Percentiles rank a stretch among this genome's conserved stretches.
These are phyloP conservation scores for Maudiozyma saulgeensis DNA, from an alignment of 805 yeast genomes.

Conservation along the genomic window DNA sequence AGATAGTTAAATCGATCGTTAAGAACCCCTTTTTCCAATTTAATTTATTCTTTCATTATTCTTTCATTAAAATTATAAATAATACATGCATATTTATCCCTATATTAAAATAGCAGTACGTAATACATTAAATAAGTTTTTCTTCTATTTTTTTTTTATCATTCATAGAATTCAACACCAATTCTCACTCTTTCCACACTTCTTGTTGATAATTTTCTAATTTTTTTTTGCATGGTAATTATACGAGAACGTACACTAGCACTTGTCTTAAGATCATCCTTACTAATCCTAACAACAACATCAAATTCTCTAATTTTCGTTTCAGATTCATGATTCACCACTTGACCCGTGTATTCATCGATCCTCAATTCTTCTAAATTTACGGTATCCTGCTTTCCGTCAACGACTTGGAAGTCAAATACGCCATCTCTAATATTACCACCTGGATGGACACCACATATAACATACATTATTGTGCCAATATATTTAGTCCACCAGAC, in stretches of 20 bases:
- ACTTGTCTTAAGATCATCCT: slow-evolving; percentile 48
- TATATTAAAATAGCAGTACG: no score
- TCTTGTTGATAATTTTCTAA: slow-evolving; percentile 44
- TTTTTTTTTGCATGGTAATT: slow-evolving; percentile 48
- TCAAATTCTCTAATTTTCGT: slow-evolving; percentile 22
- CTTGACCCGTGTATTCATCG: slow-evolving; percentile 14
- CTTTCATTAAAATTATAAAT: background rate
- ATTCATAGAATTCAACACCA: slow-evolving; percentile 37
- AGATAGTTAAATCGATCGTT: no score
- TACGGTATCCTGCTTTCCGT: slow-evolving; percentile 7
- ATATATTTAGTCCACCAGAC: slow-evolving; percentile 68
- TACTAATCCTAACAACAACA: slow-evolving; percentile 36
- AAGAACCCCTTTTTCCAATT: no score
- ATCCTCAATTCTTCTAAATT: slow-evolving; percentile 5
- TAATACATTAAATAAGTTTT: background rate
- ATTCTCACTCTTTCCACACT: slow-evolving; percentile 44
- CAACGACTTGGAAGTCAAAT: slow-evolving; percentile 35
- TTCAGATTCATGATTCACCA: background rate
- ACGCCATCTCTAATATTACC: slow-evolving; percentile 61
- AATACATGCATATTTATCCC: no score
- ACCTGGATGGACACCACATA: slow-evolving; percentile 76
- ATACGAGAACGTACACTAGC: slow-evolving; percentile 52
- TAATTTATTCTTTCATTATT: background rate
- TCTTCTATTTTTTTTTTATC: background rate
- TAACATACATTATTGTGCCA: slow-evolving; percentile 66